Evolutionary conservation across 257 asterid species (phyloP).

Genomic region (Solanum ossicruentum): DNA sequence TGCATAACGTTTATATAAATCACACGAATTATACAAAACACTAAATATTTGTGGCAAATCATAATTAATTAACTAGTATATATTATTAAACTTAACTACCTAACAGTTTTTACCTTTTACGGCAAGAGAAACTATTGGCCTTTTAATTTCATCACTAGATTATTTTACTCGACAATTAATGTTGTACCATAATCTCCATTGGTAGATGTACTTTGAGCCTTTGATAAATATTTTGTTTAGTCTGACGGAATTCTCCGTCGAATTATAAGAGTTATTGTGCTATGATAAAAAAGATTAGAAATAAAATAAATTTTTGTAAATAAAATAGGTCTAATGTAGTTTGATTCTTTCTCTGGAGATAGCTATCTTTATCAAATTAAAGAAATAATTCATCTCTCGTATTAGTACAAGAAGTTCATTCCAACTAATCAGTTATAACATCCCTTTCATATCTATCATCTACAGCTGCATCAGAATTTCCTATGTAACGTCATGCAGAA

Average conservation of each 20-base stretch:
- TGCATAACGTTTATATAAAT: too few relatives aligned
- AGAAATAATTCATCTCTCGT: neutral
- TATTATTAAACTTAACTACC: too few relatives aligned
- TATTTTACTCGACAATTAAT: neutral
- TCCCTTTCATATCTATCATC: neutral
- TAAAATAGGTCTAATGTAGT: neutral
- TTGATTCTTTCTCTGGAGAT: neutral
- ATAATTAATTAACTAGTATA: too few relatives aligned
- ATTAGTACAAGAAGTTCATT: neutral
- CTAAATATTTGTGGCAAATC: too few relatives aligned
- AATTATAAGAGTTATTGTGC: neutral
- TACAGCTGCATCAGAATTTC: neutral
- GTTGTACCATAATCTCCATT: neutral
- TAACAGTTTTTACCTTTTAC: neutral
- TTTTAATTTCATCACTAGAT: neutral
- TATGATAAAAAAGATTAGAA: neutral
- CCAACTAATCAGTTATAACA: neutral
- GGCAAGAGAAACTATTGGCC: neutral
- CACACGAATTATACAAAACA: too few relatives aligned
- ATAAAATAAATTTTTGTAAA: fast-evolving
- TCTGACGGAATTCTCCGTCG: neutral
- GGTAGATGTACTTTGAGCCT: neutral
- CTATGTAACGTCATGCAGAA: neutral
- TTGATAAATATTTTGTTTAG: neutral
- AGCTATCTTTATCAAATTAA: neutral